Conservation (phyloP, 164 flowering plant genomes). For the Magnolia kwangsiensis region DNA sequence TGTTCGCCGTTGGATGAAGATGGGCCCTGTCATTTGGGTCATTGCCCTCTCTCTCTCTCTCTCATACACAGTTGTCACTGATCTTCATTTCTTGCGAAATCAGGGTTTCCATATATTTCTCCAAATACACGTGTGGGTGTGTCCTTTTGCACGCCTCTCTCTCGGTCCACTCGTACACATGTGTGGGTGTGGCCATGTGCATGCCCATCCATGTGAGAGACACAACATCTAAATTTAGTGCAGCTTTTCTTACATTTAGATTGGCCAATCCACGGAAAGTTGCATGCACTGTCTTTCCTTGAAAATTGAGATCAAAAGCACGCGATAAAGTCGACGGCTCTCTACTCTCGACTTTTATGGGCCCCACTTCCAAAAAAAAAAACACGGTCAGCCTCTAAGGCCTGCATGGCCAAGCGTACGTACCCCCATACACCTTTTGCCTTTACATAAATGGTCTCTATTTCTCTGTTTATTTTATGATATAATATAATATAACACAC, state of each 20-base stretch:
- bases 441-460: neutral
- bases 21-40: neutral
- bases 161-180: too few species aligned
- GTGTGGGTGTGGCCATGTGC: too few species aligned
- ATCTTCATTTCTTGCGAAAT: too few species aligned
- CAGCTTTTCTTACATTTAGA: neutral
- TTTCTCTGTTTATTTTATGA: neutral
- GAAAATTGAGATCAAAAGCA: neutral
- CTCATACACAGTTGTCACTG: neutral
- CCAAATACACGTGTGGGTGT: too few species aligned
- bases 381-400: neutral
- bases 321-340: neutral
- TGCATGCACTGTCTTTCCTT: neutral
- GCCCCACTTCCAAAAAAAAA: neutral
- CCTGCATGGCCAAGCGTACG: neutral
- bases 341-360: neutral
- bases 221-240: neutral
- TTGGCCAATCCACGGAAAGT: neutral
- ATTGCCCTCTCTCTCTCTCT: neutral
- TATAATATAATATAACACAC: too few species aligned
- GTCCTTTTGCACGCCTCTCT: too few species aligned
- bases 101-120: too few species aligned
- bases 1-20: too few species aligned
- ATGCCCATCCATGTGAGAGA: neutral
- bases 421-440: neutral